Percentiles rank a stretch among this genome's conserved stretches.
These are phyloP conservation scores for Mycena alexandri DNA, from an alignment of 768 basidiomycete species.

Conservation along the genomic window DNA sequence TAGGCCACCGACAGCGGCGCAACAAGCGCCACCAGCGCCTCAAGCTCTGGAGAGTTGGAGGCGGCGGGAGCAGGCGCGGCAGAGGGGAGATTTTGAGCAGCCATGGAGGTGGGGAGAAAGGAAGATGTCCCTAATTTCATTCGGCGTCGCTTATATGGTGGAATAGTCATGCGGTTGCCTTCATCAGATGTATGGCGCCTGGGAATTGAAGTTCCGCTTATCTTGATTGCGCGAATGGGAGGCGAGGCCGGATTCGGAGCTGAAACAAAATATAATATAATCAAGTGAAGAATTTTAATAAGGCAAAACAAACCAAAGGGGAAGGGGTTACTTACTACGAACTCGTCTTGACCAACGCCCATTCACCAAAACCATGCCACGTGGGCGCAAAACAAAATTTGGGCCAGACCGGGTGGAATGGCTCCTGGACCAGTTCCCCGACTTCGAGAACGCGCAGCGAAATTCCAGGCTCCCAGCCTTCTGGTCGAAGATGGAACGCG, in stretches of 20 bases:
- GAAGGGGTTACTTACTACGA: too few relatives aligned
- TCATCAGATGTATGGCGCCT: too few relatives aligned
- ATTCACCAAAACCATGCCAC: too few relatives aligned
- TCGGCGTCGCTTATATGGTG: too few relatives aligned
- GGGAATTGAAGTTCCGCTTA: too few relatives aligned
- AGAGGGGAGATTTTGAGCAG: not conserved
- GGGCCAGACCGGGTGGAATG: not conserved
- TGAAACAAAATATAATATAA: too few relatives aligned
- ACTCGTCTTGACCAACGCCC: too few relatives aligned
- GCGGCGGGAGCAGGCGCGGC: not conserved
- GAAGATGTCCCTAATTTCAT: too few relatives aligned
- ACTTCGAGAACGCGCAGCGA: not conserved
- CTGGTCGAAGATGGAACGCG: not conserved
- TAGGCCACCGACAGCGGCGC: not conserved
- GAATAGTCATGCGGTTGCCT: not conserved
- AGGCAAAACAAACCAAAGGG: too few relatives aligned
- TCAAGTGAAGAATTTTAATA: too few relatives aligned
- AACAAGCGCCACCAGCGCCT: conserved; percentile 7
- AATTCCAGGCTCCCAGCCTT: not conserved
- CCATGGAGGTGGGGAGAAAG: not conserved
- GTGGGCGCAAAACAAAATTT: not conserved
- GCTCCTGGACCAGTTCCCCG: not conserved
- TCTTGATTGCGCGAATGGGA: too few relatives aligned
- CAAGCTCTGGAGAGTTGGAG: not conserved
- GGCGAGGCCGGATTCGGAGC: too few relatives aligned